Evolutionary conservation across 441 rosid genomes (phyloP).

Genomic region (Aquilaria agallochum): DNA sequence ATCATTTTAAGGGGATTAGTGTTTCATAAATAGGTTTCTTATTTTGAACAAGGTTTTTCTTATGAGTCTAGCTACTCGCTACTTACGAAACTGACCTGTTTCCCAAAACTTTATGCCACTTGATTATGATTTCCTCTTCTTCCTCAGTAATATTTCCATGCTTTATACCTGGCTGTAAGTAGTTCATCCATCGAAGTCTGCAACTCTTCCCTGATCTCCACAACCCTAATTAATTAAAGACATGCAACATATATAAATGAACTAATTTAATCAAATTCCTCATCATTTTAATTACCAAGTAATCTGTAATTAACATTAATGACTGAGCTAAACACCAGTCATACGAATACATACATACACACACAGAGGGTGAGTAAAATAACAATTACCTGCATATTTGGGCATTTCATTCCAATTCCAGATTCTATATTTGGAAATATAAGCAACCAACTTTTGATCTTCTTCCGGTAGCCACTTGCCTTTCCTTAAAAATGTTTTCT

Average conservation of each 20-base stretch:
- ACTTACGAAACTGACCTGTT: conserved; percentile 24
- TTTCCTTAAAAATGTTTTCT: conserved; percentile 19
- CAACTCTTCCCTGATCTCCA: conserved; percentile 46
- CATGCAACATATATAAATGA: too few relatives aligned
- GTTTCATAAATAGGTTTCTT: too few relatives aligned
- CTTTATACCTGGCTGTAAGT: conserved; percentile 29
- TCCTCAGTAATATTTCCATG: conserved; percentile 33
- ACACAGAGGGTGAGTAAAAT: neutral
- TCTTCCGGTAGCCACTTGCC: conserved; percentile 34
- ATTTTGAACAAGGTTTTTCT: too few relatives aligned
- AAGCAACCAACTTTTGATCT: conserved; percentile 30
- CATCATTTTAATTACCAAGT: too few relatives aligned
- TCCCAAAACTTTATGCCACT: conserved; percentile 25
- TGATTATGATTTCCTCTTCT: conserved; percentile 35
- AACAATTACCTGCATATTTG: conserved; percentile 29
- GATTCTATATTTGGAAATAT: conserved; percentile 32
- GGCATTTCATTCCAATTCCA: conserved; percentile 44
- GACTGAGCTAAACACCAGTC: too few relatives aligned
- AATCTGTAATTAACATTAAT: neutral
- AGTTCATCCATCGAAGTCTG: conserved; percentile 48
- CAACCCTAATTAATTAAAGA: conserved; percentile 22
- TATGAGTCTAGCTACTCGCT: too few relatives aligned
- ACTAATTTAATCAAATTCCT: too few relatives aligned
- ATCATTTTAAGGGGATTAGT: neutral
- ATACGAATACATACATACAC: neutral